Conservation (phyloP, 2,329 filamentous ascomycete genomes). For the Metarhizium anisopliae region DNA sequence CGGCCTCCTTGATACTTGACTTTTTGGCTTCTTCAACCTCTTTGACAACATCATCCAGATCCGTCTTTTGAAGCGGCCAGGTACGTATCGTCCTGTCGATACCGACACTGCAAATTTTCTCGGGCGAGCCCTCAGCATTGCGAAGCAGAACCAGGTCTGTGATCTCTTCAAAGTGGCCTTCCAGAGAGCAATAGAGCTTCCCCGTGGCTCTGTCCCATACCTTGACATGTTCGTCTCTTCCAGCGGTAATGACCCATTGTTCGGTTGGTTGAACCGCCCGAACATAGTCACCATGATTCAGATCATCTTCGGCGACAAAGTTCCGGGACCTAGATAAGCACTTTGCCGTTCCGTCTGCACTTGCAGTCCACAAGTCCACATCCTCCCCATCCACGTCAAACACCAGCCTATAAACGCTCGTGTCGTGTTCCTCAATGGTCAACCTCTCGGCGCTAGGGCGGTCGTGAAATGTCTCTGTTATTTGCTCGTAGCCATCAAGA, state of each 20-base stretch:
- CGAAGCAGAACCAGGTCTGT: slow-evolving; percentile 64
- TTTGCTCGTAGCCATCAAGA: slow-evolving; percentile 42
- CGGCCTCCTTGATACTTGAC: slow-evolving; percentile 37
- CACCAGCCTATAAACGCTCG: slow-evolving; percentile 72
- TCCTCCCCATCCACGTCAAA: slow-evolving; percentile 57
- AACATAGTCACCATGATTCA: slow-evolving; percentile 84
- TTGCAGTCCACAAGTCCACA: slow-evolving; percentile 83
- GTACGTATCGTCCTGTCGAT: slow-evolving; percentile 83
- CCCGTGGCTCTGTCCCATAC: slow-evolving; percentile 75
- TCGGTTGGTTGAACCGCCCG: slow-evolving; percentile 69
- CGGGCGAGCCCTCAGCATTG: slow-evolving; percentile 23
- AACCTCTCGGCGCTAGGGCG: slow-evolving; percentile 32
- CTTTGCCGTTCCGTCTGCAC: slow-evolving; percentile 80
- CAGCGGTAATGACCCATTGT: slow-evolving; percentile 76
- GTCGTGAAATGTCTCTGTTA: slow-evolving; percentile 35
- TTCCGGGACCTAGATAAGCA: slow-evolving; percentile 60
- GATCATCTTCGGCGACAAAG: slow-evolving; percentile 63
- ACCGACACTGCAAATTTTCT: slow-evolving; percentile 65
- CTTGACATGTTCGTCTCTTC: slow-evolving; percentile 83
- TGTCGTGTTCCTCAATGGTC: slow-evolving; percentile 73
- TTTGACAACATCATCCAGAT: slow-evolving; percentile 40
- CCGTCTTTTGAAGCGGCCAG: slow-evolving; percentile 65
- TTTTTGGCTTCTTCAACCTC: slow-evolving; percentile 37
- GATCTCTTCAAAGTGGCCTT: slow-evolving; percentile 89
- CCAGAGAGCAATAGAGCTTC: slow-evolving; percentile 62